Conservation (phyloP, 192 early-diverging fungal genomes). For the Haplosporangium gracile region DNA sequence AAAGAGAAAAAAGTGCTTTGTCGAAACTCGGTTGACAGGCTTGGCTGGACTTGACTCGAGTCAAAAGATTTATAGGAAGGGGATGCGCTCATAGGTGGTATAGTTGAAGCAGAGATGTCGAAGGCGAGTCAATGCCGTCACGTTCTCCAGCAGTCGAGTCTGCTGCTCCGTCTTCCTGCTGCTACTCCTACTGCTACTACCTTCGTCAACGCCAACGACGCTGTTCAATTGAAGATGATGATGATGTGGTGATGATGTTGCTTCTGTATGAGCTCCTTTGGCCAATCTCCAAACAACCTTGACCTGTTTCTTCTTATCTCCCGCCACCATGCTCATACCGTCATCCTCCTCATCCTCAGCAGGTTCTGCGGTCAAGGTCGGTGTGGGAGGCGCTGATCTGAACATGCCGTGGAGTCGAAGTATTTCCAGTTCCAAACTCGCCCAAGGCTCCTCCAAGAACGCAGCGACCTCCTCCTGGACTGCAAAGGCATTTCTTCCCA, state of each 20-base stretch:
- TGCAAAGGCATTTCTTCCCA: background rate
- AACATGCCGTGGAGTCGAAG: slow-evolving; percentile 14
- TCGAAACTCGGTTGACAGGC: background rate
- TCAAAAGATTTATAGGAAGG: background rate
- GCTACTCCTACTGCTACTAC: background rate
- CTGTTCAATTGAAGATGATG: background rate
- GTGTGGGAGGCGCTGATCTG: background rate
- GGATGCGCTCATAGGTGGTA: background rate
- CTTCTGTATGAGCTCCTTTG: background rate
- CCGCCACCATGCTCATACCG: background rate
- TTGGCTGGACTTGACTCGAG: background rate
- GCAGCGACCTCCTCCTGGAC: slow-evolving; percentile 20
- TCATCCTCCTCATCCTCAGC: background rate
- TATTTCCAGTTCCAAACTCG: background rate
- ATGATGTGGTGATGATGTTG: background rate
- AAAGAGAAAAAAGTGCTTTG: background rate
- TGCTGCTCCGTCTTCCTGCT: background rate
- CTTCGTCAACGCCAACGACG: background rate
- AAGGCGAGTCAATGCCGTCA: slow-evolving; percentile 1
- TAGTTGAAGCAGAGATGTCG: slow-evolving; percentile 2
- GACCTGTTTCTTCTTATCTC: background rate
- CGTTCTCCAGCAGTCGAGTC: background rate
- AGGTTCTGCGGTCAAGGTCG: background rate
- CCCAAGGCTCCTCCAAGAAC: slow-evolving; percentile 32
- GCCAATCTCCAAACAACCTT: background rate